Conservation (phyloP, 176 grass and related monocot genomes). For the Eragrostis curvula region DNA sequence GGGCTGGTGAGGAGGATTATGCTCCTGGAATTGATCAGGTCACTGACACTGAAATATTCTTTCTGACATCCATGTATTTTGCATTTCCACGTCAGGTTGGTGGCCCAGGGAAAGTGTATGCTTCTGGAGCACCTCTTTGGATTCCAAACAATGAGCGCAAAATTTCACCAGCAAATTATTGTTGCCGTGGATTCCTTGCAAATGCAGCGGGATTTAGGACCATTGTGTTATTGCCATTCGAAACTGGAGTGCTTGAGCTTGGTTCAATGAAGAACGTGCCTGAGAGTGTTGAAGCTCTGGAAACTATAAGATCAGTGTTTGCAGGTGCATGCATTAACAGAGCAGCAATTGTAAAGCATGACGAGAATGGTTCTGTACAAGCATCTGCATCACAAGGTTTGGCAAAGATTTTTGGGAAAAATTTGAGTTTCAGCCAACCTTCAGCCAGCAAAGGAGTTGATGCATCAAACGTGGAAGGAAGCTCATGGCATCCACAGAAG, state of each 20-base stretch:
- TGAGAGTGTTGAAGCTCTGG: constrained; percentile 58
- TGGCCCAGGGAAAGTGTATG: constrained; percentile 68
- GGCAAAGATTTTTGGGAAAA: constrained; percentile 77
- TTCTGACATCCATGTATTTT: constrained; percentile 85
- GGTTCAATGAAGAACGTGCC: constrained; percentile 60
- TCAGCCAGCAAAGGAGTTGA: constrained; percentile 15
- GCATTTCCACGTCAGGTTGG: constrained; percentile 68
- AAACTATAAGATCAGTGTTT: constrained; percentile 72
- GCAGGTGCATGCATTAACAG: constrained; percentile 23
- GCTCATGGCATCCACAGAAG: constrained; percentile 44
- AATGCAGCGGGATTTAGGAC: constrained; percentile 68
- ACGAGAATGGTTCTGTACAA: constrained; percentile 39
- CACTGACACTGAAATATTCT: constrained; percentile 84
- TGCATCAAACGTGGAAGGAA: constrained; percentile 48
- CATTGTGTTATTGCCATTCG: constrained; percentile 69
- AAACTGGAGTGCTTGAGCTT: constrained; percentile 81
- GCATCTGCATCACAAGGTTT: constrained; percentile 19
- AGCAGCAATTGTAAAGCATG: constrained; percentile 33
- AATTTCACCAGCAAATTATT: constrained; percentile 62
- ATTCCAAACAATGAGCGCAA: constrained; percentile 53
- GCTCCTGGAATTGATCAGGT: constrained; percentile 73
- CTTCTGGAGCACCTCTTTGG: constrained; percentile 66
- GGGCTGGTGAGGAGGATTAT: constrained; percentile 71
- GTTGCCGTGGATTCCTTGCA: constrained; percentile 72
- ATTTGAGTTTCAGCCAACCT: constrained; percentile 60